Conservation (phyloP, 2,329 filamentous ascomycete genomes). For the Xylariaceae sp. region DNA sequence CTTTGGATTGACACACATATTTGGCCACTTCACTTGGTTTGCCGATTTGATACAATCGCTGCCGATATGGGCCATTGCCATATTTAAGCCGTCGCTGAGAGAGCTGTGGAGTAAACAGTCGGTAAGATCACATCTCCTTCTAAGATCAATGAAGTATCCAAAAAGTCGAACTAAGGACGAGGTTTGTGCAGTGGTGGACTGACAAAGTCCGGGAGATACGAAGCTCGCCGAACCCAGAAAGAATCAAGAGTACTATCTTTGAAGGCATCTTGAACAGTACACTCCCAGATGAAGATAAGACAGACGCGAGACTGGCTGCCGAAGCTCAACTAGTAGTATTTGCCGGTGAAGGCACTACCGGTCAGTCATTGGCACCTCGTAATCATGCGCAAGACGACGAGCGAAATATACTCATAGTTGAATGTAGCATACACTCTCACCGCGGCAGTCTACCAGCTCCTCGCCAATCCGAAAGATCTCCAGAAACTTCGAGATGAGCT, state of each 20-base stretch:
- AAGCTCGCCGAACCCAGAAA: constrained; percentile 22
- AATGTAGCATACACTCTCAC: constrained; percentile 13
- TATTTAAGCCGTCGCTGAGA: constrained; percentile 15
- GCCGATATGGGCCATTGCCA: constrained; percentile 15
- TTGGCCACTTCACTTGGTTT: constrained; percentile 28
- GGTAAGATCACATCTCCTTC: background rate
- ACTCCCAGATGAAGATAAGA: constrained; percentile 28
- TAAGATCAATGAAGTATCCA: background rate
- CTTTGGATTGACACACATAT: constrained; percentile 4
- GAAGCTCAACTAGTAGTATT: constrained; percentile 26
- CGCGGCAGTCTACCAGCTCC: constrained; percentile 24
- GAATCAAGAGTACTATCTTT: constrained; percentile 33
- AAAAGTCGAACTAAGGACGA: background rate
- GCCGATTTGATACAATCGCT: constrained; percentile 21
- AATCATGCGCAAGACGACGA: too few species aligned
- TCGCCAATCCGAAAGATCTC: constrained; percentile 16
- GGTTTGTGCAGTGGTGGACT: constrained; percentile 24
- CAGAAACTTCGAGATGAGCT: constrained; percentile 22
- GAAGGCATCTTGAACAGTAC: constrained; percentile 26
- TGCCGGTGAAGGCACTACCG: constrained; percentile 27
- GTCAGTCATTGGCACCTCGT: too few species aligned
- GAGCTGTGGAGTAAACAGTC: constrained; percentile 9
- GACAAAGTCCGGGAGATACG: constrained; percentile 25
- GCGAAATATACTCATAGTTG: too few species aligned
- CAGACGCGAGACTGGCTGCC: constrained; percentile 7